phyloP scores from a whole-genome alignment of 176 grass and related monocot genomes.

The Zoysia pacifica region DNA sequence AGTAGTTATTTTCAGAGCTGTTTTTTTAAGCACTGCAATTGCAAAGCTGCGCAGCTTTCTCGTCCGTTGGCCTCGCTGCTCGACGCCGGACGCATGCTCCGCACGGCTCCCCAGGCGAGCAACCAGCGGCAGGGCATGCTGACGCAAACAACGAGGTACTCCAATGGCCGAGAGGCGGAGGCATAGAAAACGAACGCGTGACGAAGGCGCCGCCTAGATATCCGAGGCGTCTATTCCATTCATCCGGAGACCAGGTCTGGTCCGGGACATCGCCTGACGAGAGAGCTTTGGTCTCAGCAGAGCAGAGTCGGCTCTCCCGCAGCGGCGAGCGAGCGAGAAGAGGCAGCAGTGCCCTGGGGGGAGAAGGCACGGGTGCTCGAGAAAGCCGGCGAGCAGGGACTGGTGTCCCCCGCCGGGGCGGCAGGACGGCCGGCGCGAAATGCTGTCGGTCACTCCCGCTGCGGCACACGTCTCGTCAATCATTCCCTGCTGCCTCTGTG shows the following conservation, averaged over 20 bases:
- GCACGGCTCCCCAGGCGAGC: background rate
- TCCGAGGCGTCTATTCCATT: no score
- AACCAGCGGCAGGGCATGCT: background rate
- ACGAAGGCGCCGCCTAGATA: no score
- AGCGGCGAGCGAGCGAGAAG: no score
- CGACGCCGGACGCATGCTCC: background rate
- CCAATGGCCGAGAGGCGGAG: no score
- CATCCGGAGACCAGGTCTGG: no score
- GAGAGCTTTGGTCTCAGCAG: no score
- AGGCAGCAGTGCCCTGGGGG: no score
- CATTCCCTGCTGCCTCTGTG: no score
- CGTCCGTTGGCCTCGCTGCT: background rate
- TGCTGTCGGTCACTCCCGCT: background rate
- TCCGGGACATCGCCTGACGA: no score
- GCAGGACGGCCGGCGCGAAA: background rate
- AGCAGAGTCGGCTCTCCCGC: no score
- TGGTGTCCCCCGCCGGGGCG: slow-evolving; percentile 16
- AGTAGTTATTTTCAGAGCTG: no score
- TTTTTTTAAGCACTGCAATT: background rate
- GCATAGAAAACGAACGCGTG: background rate
- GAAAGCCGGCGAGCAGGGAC: slow-evolving; percentile 16
- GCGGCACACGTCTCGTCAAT: background rate
- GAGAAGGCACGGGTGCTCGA: no score
- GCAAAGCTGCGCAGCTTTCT: background rate
- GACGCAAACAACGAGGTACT: background rate